Percentiles rank a stretch among this genome's conserved stretches.
These are phyloP conservation scores for Alnus glutinosa DNA, from an alignment of 306 rosid species.

Conservation along the genomic window DNA sequence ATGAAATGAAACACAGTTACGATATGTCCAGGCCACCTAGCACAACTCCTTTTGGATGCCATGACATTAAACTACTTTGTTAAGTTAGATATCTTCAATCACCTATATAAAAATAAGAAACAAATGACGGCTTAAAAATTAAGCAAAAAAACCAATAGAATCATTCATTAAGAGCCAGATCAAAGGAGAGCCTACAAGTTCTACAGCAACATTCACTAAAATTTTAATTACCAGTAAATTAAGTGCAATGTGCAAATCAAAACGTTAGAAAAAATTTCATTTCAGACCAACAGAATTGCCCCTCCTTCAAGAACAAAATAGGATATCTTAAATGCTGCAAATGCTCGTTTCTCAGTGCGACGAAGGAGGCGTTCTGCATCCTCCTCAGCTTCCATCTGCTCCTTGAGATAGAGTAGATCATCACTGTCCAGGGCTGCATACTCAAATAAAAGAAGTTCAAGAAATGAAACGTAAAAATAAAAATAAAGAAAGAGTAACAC, in stretches of 20 bases:
- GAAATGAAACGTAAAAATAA: conserved; percentile 32
- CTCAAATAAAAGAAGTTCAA: conserved; percentile 43
- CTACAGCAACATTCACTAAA: neutral
- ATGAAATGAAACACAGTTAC: neutral
- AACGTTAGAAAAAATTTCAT: conserved; percentile 15
- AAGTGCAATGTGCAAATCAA: neutral
- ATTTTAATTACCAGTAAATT: neutral
- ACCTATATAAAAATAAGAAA: neutral
- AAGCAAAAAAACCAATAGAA: neutral
- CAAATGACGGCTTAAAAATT: neutral
- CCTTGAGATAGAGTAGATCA: conserved; percentile 96
- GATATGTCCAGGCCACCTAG: neutral
- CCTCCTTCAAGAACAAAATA: conserved; percentile 27
- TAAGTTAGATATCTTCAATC: neutral
- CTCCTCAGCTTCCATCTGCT: conserved; percentile 99
- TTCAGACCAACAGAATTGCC: neutral
- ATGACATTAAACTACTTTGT: neutral
- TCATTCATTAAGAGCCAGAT: neutral
- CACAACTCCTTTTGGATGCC: neutral
- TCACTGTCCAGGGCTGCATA: conserved; percentile 99
- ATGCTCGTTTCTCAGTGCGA: conserved; percentile 95
- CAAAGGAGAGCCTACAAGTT: neutral
- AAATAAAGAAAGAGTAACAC: conserved; percentile 13
- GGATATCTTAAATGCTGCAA: conserved; percentile 99
- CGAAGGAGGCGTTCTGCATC: conserved; percentile 98